These are phyloP conservation scores for Pseudonectria buxi DNA, from an alignment of 2,329 filamentous ascomycete genomes.

Conservation along the genomic window DNA sequence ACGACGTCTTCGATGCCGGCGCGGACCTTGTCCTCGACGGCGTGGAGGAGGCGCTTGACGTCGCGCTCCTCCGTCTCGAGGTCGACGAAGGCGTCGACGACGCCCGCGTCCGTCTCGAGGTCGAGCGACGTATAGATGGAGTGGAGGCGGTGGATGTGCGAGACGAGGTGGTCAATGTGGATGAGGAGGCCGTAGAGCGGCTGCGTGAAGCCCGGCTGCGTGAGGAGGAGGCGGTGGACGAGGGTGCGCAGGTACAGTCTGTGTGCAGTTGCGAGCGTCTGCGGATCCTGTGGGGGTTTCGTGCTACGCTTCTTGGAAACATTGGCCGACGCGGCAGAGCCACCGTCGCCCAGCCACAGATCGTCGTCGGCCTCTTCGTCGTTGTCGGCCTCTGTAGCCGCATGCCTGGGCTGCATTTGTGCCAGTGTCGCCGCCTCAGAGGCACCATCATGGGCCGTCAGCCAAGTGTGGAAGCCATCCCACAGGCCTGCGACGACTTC, in stretches of 20 bases:
- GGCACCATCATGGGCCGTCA: slow-evolving; percentile 40
- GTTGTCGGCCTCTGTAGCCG: slow-evolving; percentile 1
- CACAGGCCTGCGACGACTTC: slow-evolving; percentile 80
- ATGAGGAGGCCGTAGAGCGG: slow-evolving; percentile 60
- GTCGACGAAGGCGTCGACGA: slow-evolving; percentile 68
- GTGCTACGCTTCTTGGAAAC: slow-evolving; percentile 13
- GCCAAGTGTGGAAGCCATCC: slow-evolving; percentile 71
- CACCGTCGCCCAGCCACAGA: slow-evolving; percentile 21
- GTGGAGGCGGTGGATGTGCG: slow-evolving; percentile 69
- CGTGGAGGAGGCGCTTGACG: slow-evolving; percentile 56
- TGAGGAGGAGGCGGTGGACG: slow-evolving; percentile 58
- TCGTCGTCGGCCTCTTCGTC: slow-evolving; percentile 21
- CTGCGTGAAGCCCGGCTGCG: slow-evolving; percentile 55
- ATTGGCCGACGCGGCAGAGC: slow-evolving; percentile 12
- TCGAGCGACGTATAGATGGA: slow-evolving; percentile 71
- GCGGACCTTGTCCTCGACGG: slow-evolving; percentile 59
- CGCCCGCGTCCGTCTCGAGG: slow-evolving; percentile 73
- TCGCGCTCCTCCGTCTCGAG: slow-evolving; percentile 66
- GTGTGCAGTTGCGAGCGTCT: slow-evolving; percentile 76
- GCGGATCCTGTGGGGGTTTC: slow-evolving; percentile 60
- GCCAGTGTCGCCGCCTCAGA: slow-evolving; percentile 20
- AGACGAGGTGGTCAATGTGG: slow-evolving; percentile 74
- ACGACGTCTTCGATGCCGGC: slow-evolving; percentile 62
- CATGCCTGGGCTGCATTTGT: slow-evolving; percentile 1
- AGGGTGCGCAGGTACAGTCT: slow-evolving; percentile 67